Conservation (phyloP, 345 rosid species). For the Microcos paniculata region DNA sequence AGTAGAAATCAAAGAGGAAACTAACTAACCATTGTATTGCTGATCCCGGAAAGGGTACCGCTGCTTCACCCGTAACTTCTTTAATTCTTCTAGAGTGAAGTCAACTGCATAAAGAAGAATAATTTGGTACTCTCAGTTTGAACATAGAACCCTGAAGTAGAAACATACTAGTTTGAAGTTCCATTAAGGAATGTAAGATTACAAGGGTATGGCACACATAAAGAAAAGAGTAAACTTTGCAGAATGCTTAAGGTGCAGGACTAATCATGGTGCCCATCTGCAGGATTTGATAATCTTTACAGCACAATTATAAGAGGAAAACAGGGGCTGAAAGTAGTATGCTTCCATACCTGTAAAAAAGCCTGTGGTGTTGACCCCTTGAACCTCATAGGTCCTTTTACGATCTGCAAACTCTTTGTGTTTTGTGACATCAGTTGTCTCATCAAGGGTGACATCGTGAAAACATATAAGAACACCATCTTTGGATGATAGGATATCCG, state of each 20-base stretch:
- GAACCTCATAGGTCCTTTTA: slow-evolving; percentile 78
- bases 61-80: slow-evolving; percentile 75
- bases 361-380: slow-evolving; percentile 71
- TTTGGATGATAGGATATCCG: slow-evolving; percentile 75
- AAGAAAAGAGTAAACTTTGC: slow-evolving; percentile 8
- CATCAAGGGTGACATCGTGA: slow-evolving; percentile 83
- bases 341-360: slow-evolving; percentile 61
- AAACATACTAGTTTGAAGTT: neutral
- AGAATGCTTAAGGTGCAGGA: neutral
- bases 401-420: slow-evolving; percentile 74
- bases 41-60: slow-evolving; percentile 79
- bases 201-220: neutral
- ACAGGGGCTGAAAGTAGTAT: neutral
- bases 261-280: too few species aligned
- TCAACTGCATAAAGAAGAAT: slow-evolving; percentile 57
- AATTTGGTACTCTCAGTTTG: slow-evolving; percentile 11
- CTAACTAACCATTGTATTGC: slow-evolving; percentile 83
- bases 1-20: slow-evolving; percentile 21
- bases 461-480: slow-evolving; percentile 83
- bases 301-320: neutral
- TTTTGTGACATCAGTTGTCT: too few species aligned
- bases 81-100: slow-evolving; percentile 73
- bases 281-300: neutral
- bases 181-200: neutral
- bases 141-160: neutral